Evolutionary conservation across 2,329 filamentous ascomycete genomes (phyloP).

Genomic region (Colletotrichum sp.): DNA sequence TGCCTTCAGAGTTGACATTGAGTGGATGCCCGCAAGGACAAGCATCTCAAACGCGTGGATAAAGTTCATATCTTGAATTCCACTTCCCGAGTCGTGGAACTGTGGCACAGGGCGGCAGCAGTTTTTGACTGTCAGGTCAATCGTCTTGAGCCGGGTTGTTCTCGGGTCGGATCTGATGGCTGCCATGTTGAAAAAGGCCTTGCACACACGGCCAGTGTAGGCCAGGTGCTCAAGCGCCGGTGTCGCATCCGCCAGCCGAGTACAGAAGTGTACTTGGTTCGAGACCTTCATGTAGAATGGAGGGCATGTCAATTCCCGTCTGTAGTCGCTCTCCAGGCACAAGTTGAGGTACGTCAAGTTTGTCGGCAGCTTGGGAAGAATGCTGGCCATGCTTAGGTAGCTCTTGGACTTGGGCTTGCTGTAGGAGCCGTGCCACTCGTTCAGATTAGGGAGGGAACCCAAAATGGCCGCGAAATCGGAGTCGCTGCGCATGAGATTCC

Average conservation of each 20-base stretch:
- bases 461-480: constrained; percentile 68
- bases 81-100: constrained; percentile 69
- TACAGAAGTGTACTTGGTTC: constrained; percentile 67
- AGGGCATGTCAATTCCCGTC: constrained; percentile 65
- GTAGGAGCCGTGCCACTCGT: constrained; percentile 67
- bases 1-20: constrained; percentile 62
- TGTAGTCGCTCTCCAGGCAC: constrained; percentile 75
- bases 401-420: constrained; percentile 78
- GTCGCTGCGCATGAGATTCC: constrained; percentile 73
- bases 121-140: constrained; percentile 77
- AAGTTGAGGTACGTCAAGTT: constrained; percentile 69
- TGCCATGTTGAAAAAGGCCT: constrained; percentile 68
- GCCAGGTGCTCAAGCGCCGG: constrained; percentile 70
- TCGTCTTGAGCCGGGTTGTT: constrained; percentile 61
- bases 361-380: constrained; percentile 62
- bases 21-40: constrained; percentile 66
- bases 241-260: constrained; percentile 59
- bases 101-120: constrained; percentile 64
- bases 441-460: constrained; percentile 68
- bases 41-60: constrained; percentile 74
- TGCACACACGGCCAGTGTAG: constrained; percentile 76
- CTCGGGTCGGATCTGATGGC: constrained; percentile 53
- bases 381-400: constrained; percentile 71
- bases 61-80: constrained; percentile 75
- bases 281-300: constrained; percentile 66